Conservation (phyloP, 2,329 filamentous ascomycete genomes). For the Leptographium flavum region DNA sequence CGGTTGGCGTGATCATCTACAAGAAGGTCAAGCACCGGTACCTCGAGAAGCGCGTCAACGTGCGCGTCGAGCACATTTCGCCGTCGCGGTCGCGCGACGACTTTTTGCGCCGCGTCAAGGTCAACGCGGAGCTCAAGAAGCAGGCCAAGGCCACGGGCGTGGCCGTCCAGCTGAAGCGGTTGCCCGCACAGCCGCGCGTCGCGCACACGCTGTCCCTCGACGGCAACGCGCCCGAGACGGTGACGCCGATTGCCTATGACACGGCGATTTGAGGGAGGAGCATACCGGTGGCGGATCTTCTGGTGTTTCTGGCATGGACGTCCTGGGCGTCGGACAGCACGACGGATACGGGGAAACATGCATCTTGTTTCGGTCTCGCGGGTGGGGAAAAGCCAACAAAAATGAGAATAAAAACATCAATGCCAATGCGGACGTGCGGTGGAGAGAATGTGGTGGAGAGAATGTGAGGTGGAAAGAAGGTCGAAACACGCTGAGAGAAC, state of each 20-base stretch:
- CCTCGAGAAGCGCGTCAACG: constrained; percentile 99
- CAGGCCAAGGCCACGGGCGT: constrained; percentile 83
- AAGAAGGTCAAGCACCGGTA: constrained; percentile 99
- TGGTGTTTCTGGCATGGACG: too few relatives aligned
- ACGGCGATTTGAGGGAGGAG: constrained; percentile 89
- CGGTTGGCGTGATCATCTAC: constrained; percentile 98
- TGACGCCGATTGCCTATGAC: constrained; percentile 62
- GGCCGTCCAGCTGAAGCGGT: constrained; percentile 86
- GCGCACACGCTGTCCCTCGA: constrained; percentile 41
- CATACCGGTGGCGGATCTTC: too few relatives aligned
- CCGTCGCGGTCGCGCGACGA: constrained; percentile 93
- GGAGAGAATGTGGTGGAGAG: too few relatives aligned
- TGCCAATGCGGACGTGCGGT: not conserved
- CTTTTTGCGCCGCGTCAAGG: constrained; percentile 93
- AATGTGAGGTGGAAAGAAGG: too few relatives aligned
- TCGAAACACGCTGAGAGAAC: too few relatives aligned
- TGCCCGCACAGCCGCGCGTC: constrained; percentile 65
- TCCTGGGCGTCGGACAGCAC: too few relatives aligned
- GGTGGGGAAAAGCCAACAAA: too few relatives aligned
- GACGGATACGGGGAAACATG: too few relatives aligned
- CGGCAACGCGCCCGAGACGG: constrained; percentile 15
- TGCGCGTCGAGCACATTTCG: constrained; percentile 93
- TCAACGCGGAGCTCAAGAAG: constrained; percentile 83
- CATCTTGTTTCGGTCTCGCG: too few relatives aligned
- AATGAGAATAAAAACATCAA: not conserved